Percentiles rank a stretch among this genome's conserved stretches.
Conservation (phyloP, 176 grass and related monocot species). For the Metroxylon sagu region DNA sequence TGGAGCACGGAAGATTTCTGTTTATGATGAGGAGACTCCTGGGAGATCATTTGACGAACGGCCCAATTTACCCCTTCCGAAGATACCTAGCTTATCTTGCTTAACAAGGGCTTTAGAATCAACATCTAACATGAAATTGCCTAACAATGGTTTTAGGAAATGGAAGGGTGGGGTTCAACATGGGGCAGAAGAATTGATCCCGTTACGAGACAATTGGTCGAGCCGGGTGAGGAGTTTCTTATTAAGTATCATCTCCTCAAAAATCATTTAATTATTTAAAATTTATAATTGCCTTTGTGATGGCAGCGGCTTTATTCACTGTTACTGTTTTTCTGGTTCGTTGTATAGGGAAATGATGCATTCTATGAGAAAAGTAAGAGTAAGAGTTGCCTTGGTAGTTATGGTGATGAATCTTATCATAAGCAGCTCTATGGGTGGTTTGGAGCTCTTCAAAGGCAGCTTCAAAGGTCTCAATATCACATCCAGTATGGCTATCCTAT, state of each 20-base stretch:
- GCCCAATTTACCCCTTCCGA: conserved; percentile 33
- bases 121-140: conserved; percentile 47
- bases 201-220: conserved; percentile 41
- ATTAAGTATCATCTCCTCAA: too few species aligned
- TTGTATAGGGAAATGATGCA: too few species aligned
- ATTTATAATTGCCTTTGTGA: too few species aligned
- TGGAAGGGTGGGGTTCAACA: conserved; percentile 34
- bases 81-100: conserved; percentile 48
- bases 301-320: too few species aligned
- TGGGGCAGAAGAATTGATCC: conserved; percentile 37
- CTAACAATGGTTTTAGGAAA: conserved; percentile 49
- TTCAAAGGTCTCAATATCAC: conserved; percentile 11
- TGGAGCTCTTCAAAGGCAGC: conserved; percentile 4
- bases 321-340: too few species aligned
- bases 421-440: conserved; percentile 10
- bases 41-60: conserved; percentile 38
- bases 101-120: conserved; percentile 46
- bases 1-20: conserved; percentile 45
- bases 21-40: conserved; percentile 34
- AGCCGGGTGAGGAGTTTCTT: neutral
- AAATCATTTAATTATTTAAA: too few species aligned
- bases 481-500: conserved; percentile 9
- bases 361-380: neutral
- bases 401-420: neutral
- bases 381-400: neutral